Evolutionary conservation across 768 basidiomycete genomes (phyloP).

Genomic region (Collybiopsis confluens): DNA sequence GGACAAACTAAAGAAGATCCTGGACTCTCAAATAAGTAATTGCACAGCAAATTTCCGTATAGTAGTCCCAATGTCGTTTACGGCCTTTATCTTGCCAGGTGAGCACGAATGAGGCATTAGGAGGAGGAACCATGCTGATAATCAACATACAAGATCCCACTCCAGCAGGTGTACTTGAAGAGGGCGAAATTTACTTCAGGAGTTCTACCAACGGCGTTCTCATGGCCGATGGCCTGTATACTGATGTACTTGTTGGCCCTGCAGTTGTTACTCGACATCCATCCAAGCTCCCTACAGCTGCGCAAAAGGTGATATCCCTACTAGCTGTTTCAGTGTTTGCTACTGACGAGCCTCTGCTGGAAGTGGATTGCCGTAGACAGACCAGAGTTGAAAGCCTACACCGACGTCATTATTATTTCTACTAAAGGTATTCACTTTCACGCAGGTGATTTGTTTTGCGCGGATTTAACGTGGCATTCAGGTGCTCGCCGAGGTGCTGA

Average conservation of each 20-base stretch:
- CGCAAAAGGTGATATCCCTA: constrained; percentile 36
- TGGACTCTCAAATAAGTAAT: constrained; percentile 38
- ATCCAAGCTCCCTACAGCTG: constrained; percentile 44
- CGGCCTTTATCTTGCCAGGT: constrained; percentile 64
- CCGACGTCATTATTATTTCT: constrained; percentile 36
- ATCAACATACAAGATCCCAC: constrained; percentile 19
- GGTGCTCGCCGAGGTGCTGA: background rate
- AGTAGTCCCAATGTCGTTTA: constrained; percentile 51
- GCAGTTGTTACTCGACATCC: constrained; percentile 43
- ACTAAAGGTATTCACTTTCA: constrained; percentile 29
- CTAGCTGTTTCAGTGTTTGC: background rate
- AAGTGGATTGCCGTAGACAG: constrained; percentile 39
- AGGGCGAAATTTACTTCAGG: constrained; percentile 35
- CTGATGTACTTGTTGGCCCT: constrained; percentile 34
- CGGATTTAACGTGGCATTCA: constrained; percentile 5
- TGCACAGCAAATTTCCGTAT: constrained; percentile 42
- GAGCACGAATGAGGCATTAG: too few relatives aligned
- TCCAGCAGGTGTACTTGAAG: constrained; percentile 27
- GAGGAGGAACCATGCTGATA: too few relatives aligned
- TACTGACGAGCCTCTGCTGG: constrained; percentile 16
- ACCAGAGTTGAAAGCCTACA: constrained; percentile 30
- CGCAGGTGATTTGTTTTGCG: constrained; percentile 44
- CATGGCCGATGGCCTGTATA: constrained; percentile 24
- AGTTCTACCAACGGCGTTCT: constrained; percentile 26
- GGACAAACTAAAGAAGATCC: constrained; percentile 48